Base-by-base conservation (phyloP, 768 basidiomycete genomes). In the Termitomyces sp. region DNA sequence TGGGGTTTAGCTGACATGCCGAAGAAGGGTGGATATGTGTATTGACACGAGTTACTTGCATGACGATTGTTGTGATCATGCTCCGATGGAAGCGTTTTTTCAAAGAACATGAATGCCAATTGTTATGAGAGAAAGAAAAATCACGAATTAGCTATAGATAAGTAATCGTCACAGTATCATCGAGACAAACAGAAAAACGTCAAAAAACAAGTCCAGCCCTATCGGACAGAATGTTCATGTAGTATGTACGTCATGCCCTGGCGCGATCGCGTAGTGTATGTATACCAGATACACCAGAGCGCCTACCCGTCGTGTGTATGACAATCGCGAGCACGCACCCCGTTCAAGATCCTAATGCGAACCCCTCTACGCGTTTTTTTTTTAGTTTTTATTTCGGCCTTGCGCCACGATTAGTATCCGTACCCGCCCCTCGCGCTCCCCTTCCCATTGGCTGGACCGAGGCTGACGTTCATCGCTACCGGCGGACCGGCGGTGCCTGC, bases 401-500 rank as follows among this genome's bases (percentile, higher is more conserved):
- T n/a, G n/a, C 50, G 33, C 33, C 51, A 35, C 33, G 15, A 42
- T 57, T 28, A 57, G 5, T 57, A 57, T 20, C 57, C 57, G 13
- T 58, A 58, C 12, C 57, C 57, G 36, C 57, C 57, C n/a, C 57
- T 36, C 6, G 57, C 46, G 35, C 24, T 55, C 1, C n/a, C 45
- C 46, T 58, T 58, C 8, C 57, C 57, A 38, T 58, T 58, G 11
- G 57, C 57, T 13, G 57, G 57, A 7, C 57, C 57, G 16, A 58
- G 9, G 20, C 18, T 58, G 3, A 58, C 57, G 24, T 58, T 58
- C 57, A 58, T 58, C 1, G 57, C 57, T 12, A 58, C 57, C 5
- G 57, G 57, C 6, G 46, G 57, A 16, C 57, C 57, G 13, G 8
- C 36, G 15, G 45, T 58, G 22, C 71, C 69, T 15, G 70, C 71